Evolutionary conservation across 2,329 filamentous ascomycete species (phyloP).

Genomic region (Metarhizium robertsii): DNA sequence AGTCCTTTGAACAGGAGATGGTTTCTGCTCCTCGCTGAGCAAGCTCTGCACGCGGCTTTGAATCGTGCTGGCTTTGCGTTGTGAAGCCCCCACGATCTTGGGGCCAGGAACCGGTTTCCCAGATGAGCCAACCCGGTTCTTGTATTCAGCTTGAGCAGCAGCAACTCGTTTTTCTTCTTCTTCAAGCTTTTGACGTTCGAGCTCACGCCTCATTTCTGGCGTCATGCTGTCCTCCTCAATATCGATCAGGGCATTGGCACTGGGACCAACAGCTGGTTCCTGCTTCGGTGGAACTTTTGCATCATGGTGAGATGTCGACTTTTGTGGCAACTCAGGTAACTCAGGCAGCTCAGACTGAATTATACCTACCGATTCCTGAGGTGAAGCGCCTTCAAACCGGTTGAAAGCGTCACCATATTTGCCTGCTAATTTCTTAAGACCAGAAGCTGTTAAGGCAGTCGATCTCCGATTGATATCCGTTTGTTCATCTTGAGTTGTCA

Average conservation of each 20-base stretch:
- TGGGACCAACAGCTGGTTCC: conserved; percentile 50
- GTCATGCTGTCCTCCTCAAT: conserved; percentile 64
- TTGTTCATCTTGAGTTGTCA: conserved; percentile 40
- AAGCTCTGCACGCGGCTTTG: conserved; percentile 85
- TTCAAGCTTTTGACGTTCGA: conserved; percentile 71
- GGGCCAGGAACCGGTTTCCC: conserved; percentile 33
- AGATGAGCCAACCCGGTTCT: conserved; percentile 50
- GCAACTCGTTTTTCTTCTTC: conserved; percentile 88
- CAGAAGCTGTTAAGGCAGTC: conserved; percentile 62
- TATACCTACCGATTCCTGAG: conserved; percentile 15
- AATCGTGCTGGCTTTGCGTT: conserved; percentile 65
- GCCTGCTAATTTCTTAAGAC: conserved; percentile 76
- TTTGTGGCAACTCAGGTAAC: conserved; percentile 42
- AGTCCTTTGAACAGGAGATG: conserved; percentile 51
- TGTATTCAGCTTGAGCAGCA: conserved; percentile 80
- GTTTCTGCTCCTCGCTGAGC: conserved; percentile 64
- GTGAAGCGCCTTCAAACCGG: conserved; percentile 61
- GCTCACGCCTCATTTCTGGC: conserved; percentile 81
- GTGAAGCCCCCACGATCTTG: conserved; percentile 48
- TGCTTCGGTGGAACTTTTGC: conserved; percentile 68
- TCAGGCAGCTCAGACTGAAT: conserved; percentile 34
- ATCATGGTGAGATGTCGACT: conserved; percentile 37
- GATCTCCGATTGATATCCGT: conserved; percentile 51
- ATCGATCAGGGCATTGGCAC: conserved; percentile 52
- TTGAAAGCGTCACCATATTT: conserved; percentile 93